Evolutionary conservation across 768 basidiomycete genomes (phyloP).

Genomic region (Russula earlei): DNA sequence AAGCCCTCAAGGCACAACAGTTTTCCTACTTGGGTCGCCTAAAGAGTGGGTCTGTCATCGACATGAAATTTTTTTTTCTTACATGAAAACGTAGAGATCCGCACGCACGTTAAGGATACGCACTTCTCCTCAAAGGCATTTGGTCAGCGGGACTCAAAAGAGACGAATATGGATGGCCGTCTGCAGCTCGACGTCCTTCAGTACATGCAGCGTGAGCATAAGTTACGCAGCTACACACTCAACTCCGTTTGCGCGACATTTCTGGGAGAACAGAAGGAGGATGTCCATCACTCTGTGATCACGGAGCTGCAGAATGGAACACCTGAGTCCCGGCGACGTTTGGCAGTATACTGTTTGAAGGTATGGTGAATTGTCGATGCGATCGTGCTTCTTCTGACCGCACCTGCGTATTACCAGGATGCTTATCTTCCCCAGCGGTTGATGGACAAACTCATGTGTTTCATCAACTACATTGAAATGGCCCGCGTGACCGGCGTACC

Average conservation of each 20-base stretch:
- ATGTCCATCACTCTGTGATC: constrained; percentile 97
- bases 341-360: constrained; percentile 98
- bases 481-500: constrained; percentile 99
- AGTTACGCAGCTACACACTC: constrained; percentile 91
- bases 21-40: constrained; percentile 64
- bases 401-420: constrained; percentile 45
- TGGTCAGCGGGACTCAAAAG: constrained; percentile 94
- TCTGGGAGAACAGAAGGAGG: constrained; percentile 97
- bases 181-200: constrained; percentile 93
- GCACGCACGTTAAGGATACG: constrained; percentile 79
- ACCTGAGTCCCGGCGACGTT: constrained; percentile 79
- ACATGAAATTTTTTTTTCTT: background rate
- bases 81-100: constrained; percentile 42
- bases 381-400: background rate
- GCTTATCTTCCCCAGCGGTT: constrained; percentile 95
- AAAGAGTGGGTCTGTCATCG: background rate
- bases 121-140: constrained; percentile 99
- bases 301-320: constrained; percentile 97
- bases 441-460: constrained; percentile 97
- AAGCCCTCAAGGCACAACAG: constrained; percentile 55
- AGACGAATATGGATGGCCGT: constrained; percentile 82
- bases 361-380: constrained; percentile 30
- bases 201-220: constrained; percentile 98
- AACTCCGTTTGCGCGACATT: constrained; percentile 98
- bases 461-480: constrained; percentile 98